A percentile compares a stretch with the other conserved stretches of the same genome.
Conservation (phyloP, 139 green algal genomes). For the Trebouxia sp. region DNA sequence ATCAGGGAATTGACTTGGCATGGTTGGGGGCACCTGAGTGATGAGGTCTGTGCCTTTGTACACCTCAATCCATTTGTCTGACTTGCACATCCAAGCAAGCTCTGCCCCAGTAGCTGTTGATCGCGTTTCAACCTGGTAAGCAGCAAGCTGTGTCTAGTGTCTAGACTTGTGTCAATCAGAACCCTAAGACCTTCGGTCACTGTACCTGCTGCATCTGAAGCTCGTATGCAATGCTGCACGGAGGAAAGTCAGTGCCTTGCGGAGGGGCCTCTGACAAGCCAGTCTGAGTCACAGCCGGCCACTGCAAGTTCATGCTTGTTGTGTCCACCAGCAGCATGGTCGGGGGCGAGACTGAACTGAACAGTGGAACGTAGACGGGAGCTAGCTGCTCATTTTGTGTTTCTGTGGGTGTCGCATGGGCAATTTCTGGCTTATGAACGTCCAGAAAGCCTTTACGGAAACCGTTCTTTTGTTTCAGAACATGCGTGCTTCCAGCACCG, state of each 20-base stretch:
- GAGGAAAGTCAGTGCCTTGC: not conserved
- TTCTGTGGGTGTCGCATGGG: not conserved
- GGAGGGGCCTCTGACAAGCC: not conserved
- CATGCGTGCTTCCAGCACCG: not conserved
- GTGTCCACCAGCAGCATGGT: not conserved
- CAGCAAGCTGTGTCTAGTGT: no score
- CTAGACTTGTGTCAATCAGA: no score
- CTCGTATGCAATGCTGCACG: conserved; percentile 19
- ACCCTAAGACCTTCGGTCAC: no score
- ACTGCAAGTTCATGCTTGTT: conserved; percentile 22
- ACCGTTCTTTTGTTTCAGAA: not conserved
- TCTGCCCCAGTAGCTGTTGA: not conserved
- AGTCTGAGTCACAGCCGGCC: not conserved
- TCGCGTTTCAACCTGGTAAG: not conserved
- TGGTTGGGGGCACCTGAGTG: not conserved
- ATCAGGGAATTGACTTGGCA: not conserved
- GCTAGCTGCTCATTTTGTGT: not conserved
- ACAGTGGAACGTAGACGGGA: not conserved
- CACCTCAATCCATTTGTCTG: not conserved
- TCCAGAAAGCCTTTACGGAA: conserved; percentile 4
- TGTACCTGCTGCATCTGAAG: conserved; percentile 28
- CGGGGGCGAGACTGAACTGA: not conserved
- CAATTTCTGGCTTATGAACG: not conserved
- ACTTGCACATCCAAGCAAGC: conserved; percentile 1
- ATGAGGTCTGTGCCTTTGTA: not conserved